phyloP scores from a whole-genome alignment of 2,329 filamentous ascomycete species.

The Daldinia sp. region DNA sequence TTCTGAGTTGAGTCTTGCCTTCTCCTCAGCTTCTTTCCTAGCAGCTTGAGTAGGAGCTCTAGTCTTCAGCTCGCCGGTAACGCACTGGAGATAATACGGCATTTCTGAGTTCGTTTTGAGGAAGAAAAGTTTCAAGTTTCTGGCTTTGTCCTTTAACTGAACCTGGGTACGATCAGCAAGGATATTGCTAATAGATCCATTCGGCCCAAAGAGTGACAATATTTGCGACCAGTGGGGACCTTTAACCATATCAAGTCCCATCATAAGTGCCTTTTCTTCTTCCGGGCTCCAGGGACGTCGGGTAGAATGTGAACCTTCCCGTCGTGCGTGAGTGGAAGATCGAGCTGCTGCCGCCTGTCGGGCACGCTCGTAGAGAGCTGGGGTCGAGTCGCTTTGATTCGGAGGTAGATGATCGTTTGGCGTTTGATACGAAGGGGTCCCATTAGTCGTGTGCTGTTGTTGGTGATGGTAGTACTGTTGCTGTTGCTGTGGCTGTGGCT shows the following conservation, averaged over 20 bases:
- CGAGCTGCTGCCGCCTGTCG: constrained; percentile 70
- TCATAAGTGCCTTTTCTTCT: constrained; percentile 91
- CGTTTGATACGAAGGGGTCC: constrained; percentile 42
- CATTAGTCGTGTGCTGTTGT: constrained; percentile 40
- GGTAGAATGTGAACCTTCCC: constrained; percentile 70
- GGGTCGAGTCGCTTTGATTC: constrained; percentile 67
- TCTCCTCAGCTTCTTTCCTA: constrained; percentile 74
- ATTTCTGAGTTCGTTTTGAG: constrained; percentile 92
- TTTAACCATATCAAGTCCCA: constrained; percentile 87
- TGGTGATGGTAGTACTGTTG: constrained; percentile 48
- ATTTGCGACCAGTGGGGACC: constrained; percentile 96
- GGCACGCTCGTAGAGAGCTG: constrained; percentile 68
- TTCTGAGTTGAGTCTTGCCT: constrained; percentile 68
- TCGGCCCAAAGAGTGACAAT: constrained; percentile 82
- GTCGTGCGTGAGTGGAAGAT: constrained; percentile 65
- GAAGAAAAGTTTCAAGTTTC: constrained; percentile 91
- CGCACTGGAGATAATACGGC: constrained; percentile 86
- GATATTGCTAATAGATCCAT: constrained; percentile 83
- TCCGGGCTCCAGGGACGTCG: constrained; percentile 88
- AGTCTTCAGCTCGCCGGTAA: constrained; percentile 91
- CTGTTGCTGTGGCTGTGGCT: background rate
- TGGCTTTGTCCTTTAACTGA: constrained; percentile 90
- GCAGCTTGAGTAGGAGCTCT: constrained; percentile 81
- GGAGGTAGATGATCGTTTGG: constrained; percentile 61
- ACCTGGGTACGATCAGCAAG: constrained; percentile 91